Percentiles rank a stretch among this genome's conserved stretches.
These are phyloP conservation scores for Cladophialophora yegresii DNA, from an alignment of 2,329 filamentous ascomycete species.

Conservation along the genomic window DNA sequence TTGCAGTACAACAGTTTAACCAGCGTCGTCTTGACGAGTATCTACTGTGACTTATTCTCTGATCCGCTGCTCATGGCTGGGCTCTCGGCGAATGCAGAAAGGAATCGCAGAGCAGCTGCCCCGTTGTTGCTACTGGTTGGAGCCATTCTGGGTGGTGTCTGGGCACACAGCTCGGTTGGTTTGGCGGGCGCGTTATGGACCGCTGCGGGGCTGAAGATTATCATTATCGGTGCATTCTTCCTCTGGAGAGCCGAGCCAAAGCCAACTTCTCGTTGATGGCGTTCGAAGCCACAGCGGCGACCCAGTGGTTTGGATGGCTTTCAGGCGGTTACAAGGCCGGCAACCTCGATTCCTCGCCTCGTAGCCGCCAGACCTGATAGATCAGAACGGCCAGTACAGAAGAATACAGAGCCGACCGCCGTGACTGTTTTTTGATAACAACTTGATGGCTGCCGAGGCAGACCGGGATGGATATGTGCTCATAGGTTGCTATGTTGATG, in stretches of 20 bases:
- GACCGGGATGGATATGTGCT: neutral
- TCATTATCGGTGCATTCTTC: constrained; percentile 61
- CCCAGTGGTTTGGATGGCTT: neutral
- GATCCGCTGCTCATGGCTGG: constrained; percentile 55
- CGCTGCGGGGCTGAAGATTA: constrained; percentile 59
- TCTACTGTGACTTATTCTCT: constrained; percentile 78
- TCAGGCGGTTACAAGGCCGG: neutral
- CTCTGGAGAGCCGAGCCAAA: constrained; percentile 57
- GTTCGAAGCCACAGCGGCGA: neutral
- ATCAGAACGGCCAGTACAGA: neutral
- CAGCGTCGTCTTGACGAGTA: constrained; percentile 76
- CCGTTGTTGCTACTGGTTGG: constrained; percentile 57
- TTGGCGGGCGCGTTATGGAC: constrained; percentile 61
- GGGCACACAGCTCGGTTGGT: constrained; percentile 55
- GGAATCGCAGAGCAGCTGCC: constrained; percentile 56
- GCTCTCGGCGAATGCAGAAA: constrained; percentile 51
- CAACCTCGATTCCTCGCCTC: neutral
- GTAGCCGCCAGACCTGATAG: neutral
- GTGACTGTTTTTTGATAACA: neutral
- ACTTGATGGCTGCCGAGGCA: neutral
- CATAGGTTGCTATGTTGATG: neutral
- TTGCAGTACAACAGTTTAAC: constrained; percentile 71
- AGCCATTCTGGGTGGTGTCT: constrained; percentile 57
- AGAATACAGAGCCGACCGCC: neutral
- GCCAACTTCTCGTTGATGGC: neutral